These are phyloP conservation scores for Parachaetomium inaequale DNA, from an alignment of 495 filamentous ascomycete genomes.

Conservation along the genomic window DNA sequence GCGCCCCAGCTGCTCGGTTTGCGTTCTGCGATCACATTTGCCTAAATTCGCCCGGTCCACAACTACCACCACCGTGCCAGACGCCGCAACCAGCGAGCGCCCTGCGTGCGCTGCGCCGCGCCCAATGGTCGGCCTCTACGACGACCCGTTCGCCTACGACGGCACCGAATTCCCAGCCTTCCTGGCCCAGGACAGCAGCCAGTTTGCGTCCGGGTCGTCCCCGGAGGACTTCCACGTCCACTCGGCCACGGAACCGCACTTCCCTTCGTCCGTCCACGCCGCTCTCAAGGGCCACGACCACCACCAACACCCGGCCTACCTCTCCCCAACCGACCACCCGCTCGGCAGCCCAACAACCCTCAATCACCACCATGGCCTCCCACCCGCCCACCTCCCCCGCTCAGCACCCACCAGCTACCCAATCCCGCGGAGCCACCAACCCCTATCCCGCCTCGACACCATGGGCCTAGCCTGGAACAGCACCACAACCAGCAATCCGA, in stretches of 20 bases:
- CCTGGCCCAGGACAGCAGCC: slow-evolving; percentile 9
- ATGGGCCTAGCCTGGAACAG: slow-evolving; percentile 11
- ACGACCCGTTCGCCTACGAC: slow-evolving; percentile 23
- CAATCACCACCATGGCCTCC: slow-evolving; percentile 2
- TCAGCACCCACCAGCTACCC: slow-evolving; percentile 9
- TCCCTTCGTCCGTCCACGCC: slow-evolving; percentile 4
- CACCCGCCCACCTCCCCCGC: background rate
- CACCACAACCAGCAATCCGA: background rate
- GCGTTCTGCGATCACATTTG: slow-evolving; percentile 15
- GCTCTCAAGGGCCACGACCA: background rate
- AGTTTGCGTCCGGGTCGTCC: slow-evolving; percentile 1
- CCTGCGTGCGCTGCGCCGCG: background rate
- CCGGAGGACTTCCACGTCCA: slow-evolving; percentile 18
- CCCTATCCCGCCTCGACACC: background rate
- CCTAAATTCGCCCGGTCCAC: slow-evolving; percentile 26
- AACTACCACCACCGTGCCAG: slow-evolving; percentile 11
- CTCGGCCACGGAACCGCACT: slow-evolving; percentile 13
- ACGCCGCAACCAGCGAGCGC: background rate
- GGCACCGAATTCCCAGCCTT: slow-evolving; percentile 12
- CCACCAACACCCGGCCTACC: background rate
- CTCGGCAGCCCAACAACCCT: background rate
- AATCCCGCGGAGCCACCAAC: background rate
- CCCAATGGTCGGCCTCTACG: slow-evolving; percentile 19
- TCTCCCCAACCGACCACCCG: slow-evolving; percentile 4
- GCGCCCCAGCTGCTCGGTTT: slow-evolving; percentile 17